phyloP scores from a whole-genome alignment of 345 rosid genomes.

The Salix koriyanagi region DNA sequence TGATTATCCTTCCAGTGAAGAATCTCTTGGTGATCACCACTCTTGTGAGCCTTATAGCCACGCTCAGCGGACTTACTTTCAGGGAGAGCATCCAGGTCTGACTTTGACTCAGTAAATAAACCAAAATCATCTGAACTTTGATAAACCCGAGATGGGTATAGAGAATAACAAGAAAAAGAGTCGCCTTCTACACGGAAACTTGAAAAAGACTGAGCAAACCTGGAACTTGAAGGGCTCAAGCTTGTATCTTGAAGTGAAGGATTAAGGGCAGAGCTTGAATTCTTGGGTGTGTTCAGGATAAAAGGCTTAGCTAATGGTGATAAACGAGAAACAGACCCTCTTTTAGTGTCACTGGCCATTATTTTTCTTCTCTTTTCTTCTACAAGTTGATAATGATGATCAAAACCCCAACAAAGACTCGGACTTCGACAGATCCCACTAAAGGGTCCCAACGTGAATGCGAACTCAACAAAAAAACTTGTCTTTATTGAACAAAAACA shows the following conservation, averaged over 20 bases:
- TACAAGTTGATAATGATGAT: not conserved
- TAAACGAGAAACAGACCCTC: conserved; percentile 24
- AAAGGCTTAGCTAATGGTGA: conserved; percentile 44
- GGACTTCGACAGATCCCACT: not conserved
- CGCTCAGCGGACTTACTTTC: not conserved
- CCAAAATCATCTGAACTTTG: not conserved
- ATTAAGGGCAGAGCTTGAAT: not conserved
- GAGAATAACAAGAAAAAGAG: not conserved
- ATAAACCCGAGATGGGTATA: not conserved
- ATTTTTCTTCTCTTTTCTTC: not conserved
- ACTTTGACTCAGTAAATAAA: not conserved
- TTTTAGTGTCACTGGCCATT: not conserved
- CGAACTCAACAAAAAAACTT: not conserved
- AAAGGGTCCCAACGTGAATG: not conserved
- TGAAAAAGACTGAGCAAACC: not conserved
- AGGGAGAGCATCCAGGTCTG: not conserved
- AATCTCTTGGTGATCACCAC: conserved; percentile 2
- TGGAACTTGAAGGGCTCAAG: not conserved
- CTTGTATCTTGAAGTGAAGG: not conserved
- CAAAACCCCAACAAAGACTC: not conserved
- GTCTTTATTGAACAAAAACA: not conserved
- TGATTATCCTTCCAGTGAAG: conserved; percentile 1
- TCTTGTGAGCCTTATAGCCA: not conserved
- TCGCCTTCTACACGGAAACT: not conserved
- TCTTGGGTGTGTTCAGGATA: conserved; percentile 16